Evolutionary conservation across 2,329 filamentous ascomycete species (phyloP).

Genomic region (Diplodia scrobiculata): DNA sequence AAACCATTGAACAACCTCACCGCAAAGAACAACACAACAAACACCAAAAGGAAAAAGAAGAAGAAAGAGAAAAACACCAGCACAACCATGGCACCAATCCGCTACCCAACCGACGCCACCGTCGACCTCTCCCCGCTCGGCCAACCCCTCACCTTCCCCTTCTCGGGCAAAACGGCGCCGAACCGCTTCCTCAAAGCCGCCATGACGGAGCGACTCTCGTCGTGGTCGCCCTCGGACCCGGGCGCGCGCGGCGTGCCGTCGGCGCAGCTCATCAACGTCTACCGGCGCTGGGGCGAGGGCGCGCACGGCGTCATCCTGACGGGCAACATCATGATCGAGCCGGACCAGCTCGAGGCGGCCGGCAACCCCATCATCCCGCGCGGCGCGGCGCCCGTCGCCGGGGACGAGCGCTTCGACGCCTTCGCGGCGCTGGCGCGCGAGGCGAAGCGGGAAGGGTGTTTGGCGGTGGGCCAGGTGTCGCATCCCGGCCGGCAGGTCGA

Average conservation of each 20-base stretch:
- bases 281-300: constrained; percentile 56
- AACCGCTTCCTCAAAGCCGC: constrained; percentile 70
- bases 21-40: background rate
- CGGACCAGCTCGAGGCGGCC: constrained; percentile 57
- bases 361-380: constrained; percentile 64
- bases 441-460: constrained; percentile 59
- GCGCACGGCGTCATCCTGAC: constrained; percentile 56
- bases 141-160: constrained; percentile 50
- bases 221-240: constrained; percentile 59
- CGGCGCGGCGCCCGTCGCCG: constrained; percentile 52
- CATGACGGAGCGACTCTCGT: constrained; percentile 66
- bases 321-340: constrained; percentile 63
- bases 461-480: constrained; percentile 63
- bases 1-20: background rate
- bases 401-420: constrained; percentile 59
- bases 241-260: constrained; percentile 58
- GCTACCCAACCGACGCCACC: constrained; percentile 48
- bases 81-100: constrained; percentile 41
- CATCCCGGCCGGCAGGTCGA: constrained; percentile 64
- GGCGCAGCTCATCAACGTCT: constrained; percentile 59
- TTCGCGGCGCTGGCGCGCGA: constrained; percentile 60
- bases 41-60: background rate
- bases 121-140: constrained; percentile 47
- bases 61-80: background rate
- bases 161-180: constrained; percentile 58